These are phyloP conservation scores for Nissolia schottii DNA, from an alignment of 306 rosid species.

Conservation along the genomic window DNA sequence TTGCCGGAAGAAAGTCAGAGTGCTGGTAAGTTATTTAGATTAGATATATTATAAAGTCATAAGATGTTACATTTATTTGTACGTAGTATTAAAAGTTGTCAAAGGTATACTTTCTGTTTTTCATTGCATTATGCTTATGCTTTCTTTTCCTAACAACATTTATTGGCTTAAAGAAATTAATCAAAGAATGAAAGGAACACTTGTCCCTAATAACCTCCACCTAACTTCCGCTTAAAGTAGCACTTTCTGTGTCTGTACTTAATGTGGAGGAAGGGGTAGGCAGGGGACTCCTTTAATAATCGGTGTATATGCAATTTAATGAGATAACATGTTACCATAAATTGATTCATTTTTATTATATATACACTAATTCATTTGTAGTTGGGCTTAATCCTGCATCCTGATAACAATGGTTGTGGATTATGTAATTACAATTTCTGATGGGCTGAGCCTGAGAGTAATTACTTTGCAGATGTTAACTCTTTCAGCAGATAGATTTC, in stretches of 20 bases:
- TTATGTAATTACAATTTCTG: neutral
- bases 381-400: neutral
- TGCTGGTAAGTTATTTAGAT: constrained; percentile 55
- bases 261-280: neutral
- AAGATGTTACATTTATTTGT: neutral
- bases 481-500: constrained; percentile 80
- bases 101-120: neutral
- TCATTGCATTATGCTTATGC: neutral
- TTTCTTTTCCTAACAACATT: neutral
- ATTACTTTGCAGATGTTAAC: constrained; percentile 73
- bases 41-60: too few relatives aligned
- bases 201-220: neutral
- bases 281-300: neutral
- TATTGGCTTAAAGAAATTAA: neutral
- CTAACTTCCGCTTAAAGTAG: neutral
- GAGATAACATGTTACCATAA: neutral
- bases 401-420: neutral
- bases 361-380: neutral
- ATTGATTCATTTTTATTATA: neutral
- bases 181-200: neutral
- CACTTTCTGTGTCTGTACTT: neutral
- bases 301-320: neutral
- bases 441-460: neutral
- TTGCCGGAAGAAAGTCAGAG: constrained; percentile 75
- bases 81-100: too few relatives aligned